Evolutionary conservation across 805 yeast genomes (phyloP), one percentile per base, ranked within the genome.

Genomic region (Kodamaea fukazawae): DNA sequence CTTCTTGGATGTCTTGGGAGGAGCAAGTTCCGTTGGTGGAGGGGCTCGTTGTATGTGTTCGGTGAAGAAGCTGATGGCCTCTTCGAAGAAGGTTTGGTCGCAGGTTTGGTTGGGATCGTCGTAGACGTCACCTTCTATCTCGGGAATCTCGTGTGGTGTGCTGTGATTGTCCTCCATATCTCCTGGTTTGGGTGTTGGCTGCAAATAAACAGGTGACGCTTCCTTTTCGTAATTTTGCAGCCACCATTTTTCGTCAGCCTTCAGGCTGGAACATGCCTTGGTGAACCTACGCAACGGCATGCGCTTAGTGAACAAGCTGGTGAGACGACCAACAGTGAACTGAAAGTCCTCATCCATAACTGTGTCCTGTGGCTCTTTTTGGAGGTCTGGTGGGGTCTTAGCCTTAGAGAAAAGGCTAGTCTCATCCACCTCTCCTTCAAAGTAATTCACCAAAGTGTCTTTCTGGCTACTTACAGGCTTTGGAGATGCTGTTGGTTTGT

Each of bases 191-290:
- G n/a, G n/a, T n/a, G n/a, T n/a, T n/a, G n/a, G n/a, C n/a, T n/a
- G n/a, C n/a, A n/a, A n/a, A n/a, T n/a, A n/a, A n/a, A n/a, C n/a
- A n/a, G n/a, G n/a, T n/a, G n/a, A n/a, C n/a, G n/a, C n/a, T n/a
- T n/a, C n/a, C n/a, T n/a, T n/a, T n/a, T n/a, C n/a, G 32, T 63
- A 63, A 51, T 35, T 60, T 43, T 20, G 36, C 40, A 8, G 30
- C 47, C 37, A 65, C 26, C 28, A 49, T 47, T 40, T 14, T 32
- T 40, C 37, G 28, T 45, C 47, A 11, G 34, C 39, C 4, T 10
- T 16, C 6, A 23, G 36, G 11, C 17, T 13, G 11, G n/a, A 11
- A n/a, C 7, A 5, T 4, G 18, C 18, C 39, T 36, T 36, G 13
- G 14, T 36, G 34, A 29, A 29, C 14, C 17, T 29, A 8, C 17